Conservation (phyloP, 148 eudicot genomes). For the Fagopyrum esculentum region DNA sequence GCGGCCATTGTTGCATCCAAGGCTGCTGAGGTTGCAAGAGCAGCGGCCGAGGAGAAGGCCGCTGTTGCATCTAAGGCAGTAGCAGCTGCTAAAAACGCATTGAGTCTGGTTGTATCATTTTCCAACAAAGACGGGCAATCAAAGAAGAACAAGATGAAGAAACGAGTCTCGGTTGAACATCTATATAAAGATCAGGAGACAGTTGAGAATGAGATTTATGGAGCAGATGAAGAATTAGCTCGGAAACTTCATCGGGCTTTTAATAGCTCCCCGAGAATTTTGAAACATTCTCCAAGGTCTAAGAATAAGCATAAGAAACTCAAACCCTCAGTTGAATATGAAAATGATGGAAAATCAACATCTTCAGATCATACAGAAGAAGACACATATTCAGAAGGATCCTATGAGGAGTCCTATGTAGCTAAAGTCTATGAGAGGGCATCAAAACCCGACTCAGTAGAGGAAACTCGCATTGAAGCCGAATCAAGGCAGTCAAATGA, state of each 20-base stretch:
- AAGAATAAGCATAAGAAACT: conserved; percentile 54
- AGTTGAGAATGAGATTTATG: conserved; percentile 37
- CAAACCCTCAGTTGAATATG: conserved; percentile 26
- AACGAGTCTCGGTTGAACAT: conserved; percentile 53
- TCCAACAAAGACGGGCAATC: conserved; percentile 27
- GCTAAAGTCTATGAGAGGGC: conserved; percentile 12
- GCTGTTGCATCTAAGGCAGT: conserved; percentile 70
- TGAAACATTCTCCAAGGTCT: conserved; percentile 29
- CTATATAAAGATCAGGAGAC: conserved; percentile 47
- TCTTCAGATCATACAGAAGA: not conserved
- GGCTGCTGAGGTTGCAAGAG: conserved; percentile 68
- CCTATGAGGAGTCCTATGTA: conserved; percentile 26
- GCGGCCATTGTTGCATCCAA: conserved; percentile 50
- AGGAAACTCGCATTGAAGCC: conserved; percentile 33
- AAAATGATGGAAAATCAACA: conserved; percentile 20
- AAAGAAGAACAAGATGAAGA: conserved; percentile 75
- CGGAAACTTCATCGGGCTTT: conserved; percentile 61
- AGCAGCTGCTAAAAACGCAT: conserved; percentile 70
- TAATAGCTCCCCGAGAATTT: conserved; percentile 77
- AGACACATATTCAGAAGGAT: conserved; percentile 31
- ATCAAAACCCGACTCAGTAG: not conserved
- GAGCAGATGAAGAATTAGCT: conserved; percentile 75
- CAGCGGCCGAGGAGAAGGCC: conserved; percentile 83
- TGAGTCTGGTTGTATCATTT: conserved; percentile 55
- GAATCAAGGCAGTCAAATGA: conserved; percentile 28